Evolutionary conservation across 2,329 filamentous ascomycete species (phyloP).

Genomic region (Aspergillus sp.): DNA sequence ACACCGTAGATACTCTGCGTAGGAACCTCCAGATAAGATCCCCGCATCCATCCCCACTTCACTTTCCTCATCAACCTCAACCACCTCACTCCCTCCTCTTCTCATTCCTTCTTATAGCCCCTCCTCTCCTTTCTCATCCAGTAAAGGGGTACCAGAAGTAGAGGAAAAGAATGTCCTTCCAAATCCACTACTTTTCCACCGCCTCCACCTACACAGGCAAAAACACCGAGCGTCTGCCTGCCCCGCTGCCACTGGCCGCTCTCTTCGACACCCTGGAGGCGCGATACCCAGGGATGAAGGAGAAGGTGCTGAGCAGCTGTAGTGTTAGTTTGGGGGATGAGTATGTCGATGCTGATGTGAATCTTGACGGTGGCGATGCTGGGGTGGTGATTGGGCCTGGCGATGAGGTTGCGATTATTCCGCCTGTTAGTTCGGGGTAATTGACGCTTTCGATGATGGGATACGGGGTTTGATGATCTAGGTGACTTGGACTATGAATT

Average conservation of each 20-base stretch:
- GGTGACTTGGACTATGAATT: too few species aligned
- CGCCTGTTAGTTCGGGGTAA: slow-evolving; percentile 49
- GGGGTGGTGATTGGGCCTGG: slow-evolving; percentile 34
- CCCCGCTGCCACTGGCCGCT: slow-evolving; percentile 38
- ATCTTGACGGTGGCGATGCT: slow-evolving; percentile 27
- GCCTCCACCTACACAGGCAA: slow-evolving; percentile 43
- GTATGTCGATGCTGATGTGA: slow-evolving; percentile 45
- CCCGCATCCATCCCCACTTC: not conserved
- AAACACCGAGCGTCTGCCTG: slow-evolving; percentile 41
- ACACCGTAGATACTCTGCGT: too few species aligned
- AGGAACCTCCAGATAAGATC: not conserved
- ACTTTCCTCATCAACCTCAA: not conserved
- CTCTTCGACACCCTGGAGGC: slow-evolving; percentile 42
- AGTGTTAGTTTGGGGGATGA: slow-evolving; percentile 45
- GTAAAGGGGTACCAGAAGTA: not conserved
- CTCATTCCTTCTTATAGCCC: not conserved
- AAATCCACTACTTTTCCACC: slow-evolving; percentile 48
- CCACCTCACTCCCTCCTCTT: not conserved
- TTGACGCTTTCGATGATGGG: not conserved
- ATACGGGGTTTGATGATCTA: too few species aligned
- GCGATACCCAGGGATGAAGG: slow-evolving; percentile 42
- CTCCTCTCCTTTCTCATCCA: not conserved
- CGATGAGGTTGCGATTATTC: slow-evolving; percentile 48
- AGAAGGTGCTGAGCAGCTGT: slow-evolving; percentile 40
- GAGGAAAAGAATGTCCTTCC: slow-evolving; percentile 27